These are phyloP conservation scores for Dactylonectria macrodidyma DNA, from an alignment of 2,329 filamentous ascomycete genomes.

Conservation along the genomic window DNA sequence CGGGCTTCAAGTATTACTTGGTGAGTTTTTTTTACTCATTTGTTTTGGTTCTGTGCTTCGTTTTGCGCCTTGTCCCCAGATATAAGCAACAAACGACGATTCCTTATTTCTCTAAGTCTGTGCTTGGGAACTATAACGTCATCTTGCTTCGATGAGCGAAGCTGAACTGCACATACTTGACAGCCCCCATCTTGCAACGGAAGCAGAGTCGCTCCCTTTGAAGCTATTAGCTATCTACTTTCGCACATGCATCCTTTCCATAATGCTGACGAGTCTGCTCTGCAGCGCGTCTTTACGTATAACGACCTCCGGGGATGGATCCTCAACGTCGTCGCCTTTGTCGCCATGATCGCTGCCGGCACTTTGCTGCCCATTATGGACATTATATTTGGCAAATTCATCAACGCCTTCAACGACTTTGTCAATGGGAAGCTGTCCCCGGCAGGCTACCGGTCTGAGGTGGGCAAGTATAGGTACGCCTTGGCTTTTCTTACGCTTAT, in stretches of 20 bases:
- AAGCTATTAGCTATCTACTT: background rate
- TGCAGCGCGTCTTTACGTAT: constrained; percentile 56
- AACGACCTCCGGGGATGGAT: constrained; percentile 56
- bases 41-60: background rate
- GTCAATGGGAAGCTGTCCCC: constrained; percentile 60
- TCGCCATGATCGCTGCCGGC: constrained; percentile 56
- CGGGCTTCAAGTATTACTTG: constrained; percentile 47
- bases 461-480: constrained; percentile 60
- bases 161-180: background rate
- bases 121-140: too few relatives aligned
- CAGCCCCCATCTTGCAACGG: background rate
- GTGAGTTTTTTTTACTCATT: constrained; percentile 30
- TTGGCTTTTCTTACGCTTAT: background rate
- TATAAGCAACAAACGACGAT: background rate
- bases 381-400: constrained; percentile 69
- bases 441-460: constrained; percentile 63
- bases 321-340: constrained; percentile 53
- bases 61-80: background rate
- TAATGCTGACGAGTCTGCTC: background rate
- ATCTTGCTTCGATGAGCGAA: background rate
- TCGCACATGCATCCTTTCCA: background rate
- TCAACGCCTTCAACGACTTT: constrained; percentile 71
- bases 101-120: background rate
- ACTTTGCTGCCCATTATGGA: constrained; percentile 69
- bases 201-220: background rate